phyloP scores from a whole-genome alignment of 106 monocot genomes.

The Allium fistulosum region DNA sequence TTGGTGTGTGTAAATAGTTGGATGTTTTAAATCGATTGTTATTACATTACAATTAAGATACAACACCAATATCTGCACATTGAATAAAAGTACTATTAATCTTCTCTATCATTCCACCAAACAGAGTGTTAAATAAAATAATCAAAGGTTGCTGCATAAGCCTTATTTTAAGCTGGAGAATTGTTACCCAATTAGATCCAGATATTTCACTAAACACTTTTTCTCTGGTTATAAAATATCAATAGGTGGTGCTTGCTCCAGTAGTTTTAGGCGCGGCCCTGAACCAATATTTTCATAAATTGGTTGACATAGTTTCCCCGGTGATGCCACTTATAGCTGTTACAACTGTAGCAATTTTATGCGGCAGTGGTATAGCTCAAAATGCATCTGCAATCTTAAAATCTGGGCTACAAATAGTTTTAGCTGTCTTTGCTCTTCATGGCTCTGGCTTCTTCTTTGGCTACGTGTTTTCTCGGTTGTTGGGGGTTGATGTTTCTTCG shows the following conservation, averaged over 20 bases:
- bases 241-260: conserved; percentile 75
- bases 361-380: conserved; percentile 83
- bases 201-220: too few relatives aligned
- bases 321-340: conserved; percentile 76
- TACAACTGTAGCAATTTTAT: conserved; percentile 53
- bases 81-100: too few relatives aligned
- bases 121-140: too few relatives aligned
- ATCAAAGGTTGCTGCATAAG: too few relatives aligned
- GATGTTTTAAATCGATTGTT: too few relatives aligned
- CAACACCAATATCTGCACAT: too few relatives aligned
- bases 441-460: conserved; percentile 67
- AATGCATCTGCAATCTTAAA: conserved; percentile 64
- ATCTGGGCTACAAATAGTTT: conserved; percentile 51
- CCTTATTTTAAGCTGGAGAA: too few relatives aligned
- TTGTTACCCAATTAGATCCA: too few relatives aligned
- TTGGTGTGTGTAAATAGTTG: too few relatives aligned
- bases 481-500: conserved; percentile 54
- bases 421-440: conserved; percentile 47
- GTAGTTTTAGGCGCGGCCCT: conserved; percentile 58
- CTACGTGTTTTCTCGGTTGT: conserved; percentile 37
- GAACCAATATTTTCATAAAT: conserved; percentile 56
- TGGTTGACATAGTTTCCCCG: conserved; percentile 65
- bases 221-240: too few relatives aligned
- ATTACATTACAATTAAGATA: too few relatives aligned
- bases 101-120: too few relatives aligned